Evolutionary conservation across 176 grass and related monocot species (phyloP).

Genomic region (Phyllostachys edulis): DNA sequence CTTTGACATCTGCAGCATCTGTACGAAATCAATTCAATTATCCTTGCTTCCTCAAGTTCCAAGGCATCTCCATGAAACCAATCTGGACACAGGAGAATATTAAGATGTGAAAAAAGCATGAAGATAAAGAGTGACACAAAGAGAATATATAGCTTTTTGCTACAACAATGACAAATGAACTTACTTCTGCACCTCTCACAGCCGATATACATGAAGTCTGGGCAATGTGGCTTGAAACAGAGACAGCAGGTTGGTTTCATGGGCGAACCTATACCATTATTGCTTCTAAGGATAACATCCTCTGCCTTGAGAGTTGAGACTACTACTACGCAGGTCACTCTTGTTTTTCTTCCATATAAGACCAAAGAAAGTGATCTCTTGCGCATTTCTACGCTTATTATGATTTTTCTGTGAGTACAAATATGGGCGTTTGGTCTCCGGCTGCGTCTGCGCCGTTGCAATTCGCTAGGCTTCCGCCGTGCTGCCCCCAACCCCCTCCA

Average conservation of each 20-base stretch:
- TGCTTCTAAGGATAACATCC: conserved; percentile 50
- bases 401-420: conserved; percentile 14
- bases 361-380: conserved; percentile 44
- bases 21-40: conserved; percentile 52
- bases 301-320: conserved; percentile 28
- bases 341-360: conserved; percentile 56
- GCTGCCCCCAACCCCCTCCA: background rate
- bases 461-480: background rate
- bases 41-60: conserved; percentile 53
- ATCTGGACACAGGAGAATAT: conserved; percentile 31
- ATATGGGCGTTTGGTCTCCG: background rate
- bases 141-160: background rate
- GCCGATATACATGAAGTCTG: conserved; percentile 56
- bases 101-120: background rate
- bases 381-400: conserved; percentile 27
- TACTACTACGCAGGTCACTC: conserved; percentile 15
- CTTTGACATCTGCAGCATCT: conserved; percentile 67
- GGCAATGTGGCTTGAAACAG: conserved; percentile 50
- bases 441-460: conserved; percentile 10
- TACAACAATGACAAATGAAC: background rate
- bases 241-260: conserved; percentile 49
- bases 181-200: conserved; percentile 67
- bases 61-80: conserved; percentile 74
- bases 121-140: background rate
- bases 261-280: conserved; percentile 23